Evolutionary conservation across 345 rosid species (phyloP).

Genomic region (Brassica rapa): DNA sequence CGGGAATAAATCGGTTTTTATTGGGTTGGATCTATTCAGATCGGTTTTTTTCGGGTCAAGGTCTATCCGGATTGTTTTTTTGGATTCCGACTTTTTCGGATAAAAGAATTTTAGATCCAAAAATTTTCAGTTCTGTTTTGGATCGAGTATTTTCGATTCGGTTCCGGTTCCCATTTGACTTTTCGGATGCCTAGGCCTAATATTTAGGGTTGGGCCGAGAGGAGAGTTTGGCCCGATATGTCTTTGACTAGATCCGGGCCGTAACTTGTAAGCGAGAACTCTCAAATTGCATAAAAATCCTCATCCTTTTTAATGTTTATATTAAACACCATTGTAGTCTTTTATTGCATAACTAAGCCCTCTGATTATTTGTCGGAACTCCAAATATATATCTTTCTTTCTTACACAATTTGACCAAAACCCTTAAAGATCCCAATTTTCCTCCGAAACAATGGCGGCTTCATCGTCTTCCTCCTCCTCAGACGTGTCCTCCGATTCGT

Average conservation of each 20-base stretch:
- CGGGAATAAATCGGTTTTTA: too few relatives aligned
- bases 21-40: too few relatives aligned
- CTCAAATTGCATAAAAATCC: conserved; percentile 3
- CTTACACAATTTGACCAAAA: conserved; percentile 16
- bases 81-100: too few relatives aligned
- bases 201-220: not conserved
- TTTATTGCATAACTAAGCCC: not conserved
- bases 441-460: conserved; percentile 61
- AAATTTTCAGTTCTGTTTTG: too few relatives aligned
- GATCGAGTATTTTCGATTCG: too few relatives aligned
- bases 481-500: conserved; percentile 54
- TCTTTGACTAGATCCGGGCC: not conserved
- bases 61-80: too few relatives aligned
- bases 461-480: conserved; percentile 58
- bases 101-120: too few relatives aligned
- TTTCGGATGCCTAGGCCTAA: too few relatives aligned
- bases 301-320: not conserved
- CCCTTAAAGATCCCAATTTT: conserved; percentile 25
- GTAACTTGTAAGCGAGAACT: not conserved
- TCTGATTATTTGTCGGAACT: not conserved
- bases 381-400: not conserved
- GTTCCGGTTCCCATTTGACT: too few relatives aligned
- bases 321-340: not conserved
- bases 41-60: too few relatives aligned
- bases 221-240: not conserved